Percentiles rank a stretch among this genome's conserved stretches.
phyloP scores from a whole-genome alignment of 1,284 basidiomycete species.

The Cryptococcus sp. region DNA sequence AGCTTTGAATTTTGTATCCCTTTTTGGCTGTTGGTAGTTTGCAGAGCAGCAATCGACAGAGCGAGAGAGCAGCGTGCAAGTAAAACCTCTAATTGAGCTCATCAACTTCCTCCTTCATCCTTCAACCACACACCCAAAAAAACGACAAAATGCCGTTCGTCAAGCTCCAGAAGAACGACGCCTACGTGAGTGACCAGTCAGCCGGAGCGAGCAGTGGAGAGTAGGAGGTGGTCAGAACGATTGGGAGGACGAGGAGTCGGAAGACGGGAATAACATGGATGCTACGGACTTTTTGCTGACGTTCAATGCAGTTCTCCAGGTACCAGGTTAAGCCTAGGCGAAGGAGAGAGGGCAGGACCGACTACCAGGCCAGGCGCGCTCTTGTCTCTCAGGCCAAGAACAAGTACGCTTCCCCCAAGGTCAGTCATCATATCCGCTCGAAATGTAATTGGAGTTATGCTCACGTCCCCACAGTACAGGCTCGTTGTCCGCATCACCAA shows the following conservation, averaged over 20 bases:
- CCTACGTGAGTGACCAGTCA: slow-evolving; percentile 67
- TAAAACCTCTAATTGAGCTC: neutral
- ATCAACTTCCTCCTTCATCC: slow-evolving; percentile 8
- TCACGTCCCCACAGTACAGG: slow-evolving; percentile 67
- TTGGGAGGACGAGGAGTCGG: neutral
- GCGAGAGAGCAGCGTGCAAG: neutral
- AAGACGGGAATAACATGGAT: neutral
- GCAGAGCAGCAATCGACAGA: too few relatives aligned
- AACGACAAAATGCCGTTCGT: slow-evolving; percentile 57
- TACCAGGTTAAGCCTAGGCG: slow-evolving; percentile 97
- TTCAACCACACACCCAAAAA: slow-evolving; percentile 20
- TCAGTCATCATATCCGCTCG: slow-evolving; percentile 2
- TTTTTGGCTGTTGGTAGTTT: neutral
- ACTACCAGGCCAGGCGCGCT: slow-evolving; percentile 98
- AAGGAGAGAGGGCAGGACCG: slow-evolving; percentile 96
- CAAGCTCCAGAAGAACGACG: slow-evolving; percentile 61
- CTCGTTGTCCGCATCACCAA: slow-evolving; percentile 98
- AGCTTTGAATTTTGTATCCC: neutral
- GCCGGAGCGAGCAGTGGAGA: neutral
- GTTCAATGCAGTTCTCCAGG: slow-evolving; percentile 82
- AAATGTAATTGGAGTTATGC: slow-evolving; percentile 1
- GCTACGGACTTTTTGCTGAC: neutral
- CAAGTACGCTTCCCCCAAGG: slow-evolving; percentile 98
- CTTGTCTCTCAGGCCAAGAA: slow-evolving; percentile 98
- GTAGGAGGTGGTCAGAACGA: neutral